Evolutionary conservation across 2,329 filamentous ascomycete genomes (phyloP).

Genomic region (Monosporascus ibericus): DNA sequence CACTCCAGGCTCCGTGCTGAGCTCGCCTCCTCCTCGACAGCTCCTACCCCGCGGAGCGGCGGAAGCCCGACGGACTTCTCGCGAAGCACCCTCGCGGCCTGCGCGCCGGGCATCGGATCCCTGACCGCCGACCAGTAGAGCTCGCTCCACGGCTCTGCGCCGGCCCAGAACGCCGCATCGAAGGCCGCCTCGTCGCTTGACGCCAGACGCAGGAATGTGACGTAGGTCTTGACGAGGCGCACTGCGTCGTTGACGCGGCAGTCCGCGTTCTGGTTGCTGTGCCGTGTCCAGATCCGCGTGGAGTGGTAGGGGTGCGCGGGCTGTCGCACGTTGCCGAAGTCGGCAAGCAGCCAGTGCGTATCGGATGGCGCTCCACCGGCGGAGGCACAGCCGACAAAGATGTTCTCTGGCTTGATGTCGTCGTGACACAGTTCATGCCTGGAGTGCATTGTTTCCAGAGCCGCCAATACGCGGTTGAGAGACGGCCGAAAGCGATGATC

Average conservation of each 20-base stretch:
- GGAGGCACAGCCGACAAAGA: constrained; percentile 12
- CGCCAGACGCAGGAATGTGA: constrained; percentile 22
- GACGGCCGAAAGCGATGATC: constrained; percentile 24
- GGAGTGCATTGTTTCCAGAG: constrained; percentile 20
- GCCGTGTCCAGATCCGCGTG: constrained; percentile 19
- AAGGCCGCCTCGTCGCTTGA: constrained; percentile 14
- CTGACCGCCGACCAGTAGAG: not conserved
- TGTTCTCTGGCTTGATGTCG: constrained; percentile 27
- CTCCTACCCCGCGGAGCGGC: not conserved
- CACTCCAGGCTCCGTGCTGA: too few species aligned
- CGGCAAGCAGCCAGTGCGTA: too few species aligned
- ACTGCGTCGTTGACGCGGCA: constrained; percentile 27
- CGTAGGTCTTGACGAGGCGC: constrained; percentile 24
- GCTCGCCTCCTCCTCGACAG: too few species aligned
- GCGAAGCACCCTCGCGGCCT: not conserved
- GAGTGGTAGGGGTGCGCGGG: too few species aligned
- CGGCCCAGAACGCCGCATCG: constrained; percentile 16
- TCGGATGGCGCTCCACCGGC: too few species aligned
- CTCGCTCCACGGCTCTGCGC: too few species aligned
- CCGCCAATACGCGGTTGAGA: constrained; percentile 20
- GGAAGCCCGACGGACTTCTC: not conserved
- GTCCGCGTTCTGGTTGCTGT: constrained; percentile 23
- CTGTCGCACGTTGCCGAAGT: too few species aligned
- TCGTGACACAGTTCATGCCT: constrained; percentile 24
- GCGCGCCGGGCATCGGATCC: not conserved